Conservation (phyloP, 2,329 filamentous ascomycete genomes). For the Pseudogymnoascus sp. region DNA sequence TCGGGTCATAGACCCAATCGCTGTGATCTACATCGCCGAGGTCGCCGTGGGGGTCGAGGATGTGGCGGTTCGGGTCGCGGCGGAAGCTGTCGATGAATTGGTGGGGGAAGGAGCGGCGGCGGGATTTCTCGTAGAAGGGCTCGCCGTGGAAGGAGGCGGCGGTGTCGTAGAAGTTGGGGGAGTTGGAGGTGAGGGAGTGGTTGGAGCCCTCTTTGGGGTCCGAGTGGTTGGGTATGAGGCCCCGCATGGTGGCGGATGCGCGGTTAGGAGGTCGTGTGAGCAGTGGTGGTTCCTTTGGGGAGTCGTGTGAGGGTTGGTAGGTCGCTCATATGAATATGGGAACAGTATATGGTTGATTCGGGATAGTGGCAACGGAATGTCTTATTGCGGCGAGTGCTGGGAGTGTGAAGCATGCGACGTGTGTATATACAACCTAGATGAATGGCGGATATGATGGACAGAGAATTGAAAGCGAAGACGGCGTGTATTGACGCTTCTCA, state of each 20-base stretch:
- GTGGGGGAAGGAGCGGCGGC: background rate
- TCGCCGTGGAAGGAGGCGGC: background rate
- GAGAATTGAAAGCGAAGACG: background rate
- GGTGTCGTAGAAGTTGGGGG: background rate
- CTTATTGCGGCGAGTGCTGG: background rate
- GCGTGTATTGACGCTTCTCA: background rate
- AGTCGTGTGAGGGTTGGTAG: background rate
- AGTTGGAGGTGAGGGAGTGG: background rate
- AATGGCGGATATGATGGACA: background rate
- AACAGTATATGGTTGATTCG: background rate
- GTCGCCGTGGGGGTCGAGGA: slow-evolving; percentile 43
- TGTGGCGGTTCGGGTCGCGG: slow-evolving; percentile 19
- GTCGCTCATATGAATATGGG: background rate
- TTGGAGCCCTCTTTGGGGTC: background rate
- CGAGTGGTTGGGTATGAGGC: background rate
- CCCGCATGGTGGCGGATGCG: background rate
- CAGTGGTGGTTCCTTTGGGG: background rate
- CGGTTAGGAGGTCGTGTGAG: background rate
- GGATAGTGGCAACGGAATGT: background rate
- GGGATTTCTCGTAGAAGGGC: background rate
- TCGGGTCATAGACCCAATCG: slow-evolving; percentile 49
- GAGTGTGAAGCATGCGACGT: background rate
- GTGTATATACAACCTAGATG: background rate
- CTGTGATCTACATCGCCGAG: slow-evolving; percentile 33
- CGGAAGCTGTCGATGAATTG: slow-evolving; percentile 22